These are phyloP conservation scores for Cicer judaicum DNA, from an alignment of 306 rosid species.

Conservation along the genomic window DNA sequence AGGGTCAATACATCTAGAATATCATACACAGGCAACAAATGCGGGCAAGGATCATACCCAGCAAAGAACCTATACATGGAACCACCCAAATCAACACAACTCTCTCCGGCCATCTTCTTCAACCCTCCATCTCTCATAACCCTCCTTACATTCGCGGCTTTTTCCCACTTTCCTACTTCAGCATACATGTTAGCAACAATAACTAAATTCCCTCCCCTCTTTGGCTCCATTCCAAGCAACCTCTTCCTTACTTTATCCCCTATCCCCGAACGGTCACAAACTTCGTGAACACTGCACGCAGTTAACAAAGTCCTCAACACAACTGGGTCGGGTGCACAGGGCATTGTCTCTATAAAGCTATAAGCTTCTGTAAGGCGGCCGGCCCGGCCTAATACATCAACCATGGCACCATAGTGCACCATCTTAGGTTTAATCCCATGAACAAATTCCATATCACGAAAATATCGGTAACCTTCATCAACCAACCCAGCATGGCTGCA, in stretches of 20 bases:
- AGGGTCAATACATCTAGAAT: conserved; percentile 67
- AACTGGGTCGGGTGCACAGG: conserved; percentile 67
- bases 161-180: conserved; percentile 88
- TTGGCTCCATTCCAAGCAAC: conserved; percentile 79
- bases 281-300: conserved; percentile 65
- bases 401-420: conserved; percentile 86
- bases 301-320: conserved; percentile 86
- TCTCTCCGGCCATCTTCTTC: conserved; percentile 88
- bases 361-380: conserved; percentile 76
- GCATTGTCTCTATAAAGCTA: conserved; percentile 65
- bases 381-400: conserved; percentile 81
- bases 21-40: conserved; percentile 48
- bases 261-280: conserved; percentile 55
- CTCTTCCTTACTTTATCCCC: conserved; percentile 65
- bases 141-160: conserved; percentile 71
- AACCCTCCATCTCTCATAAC: conserved; percentile 68
- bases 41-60: conserved; percentile 59
- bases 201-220: conserved; percentile 76
- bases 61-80: conserved; percentile 66
- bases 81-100: conserved; percentile 75
- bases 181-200: conserved; percentile 87
- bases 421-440: conserved; percentile 73
- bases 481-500: conserved; percentile 91
- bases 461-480: conserved; percentile 64
- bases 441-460: conserved; percentile 65